Conservation (phyloP, 2,329 filamentous ascomycete species). For the Sporothrix sp. region DNA sequence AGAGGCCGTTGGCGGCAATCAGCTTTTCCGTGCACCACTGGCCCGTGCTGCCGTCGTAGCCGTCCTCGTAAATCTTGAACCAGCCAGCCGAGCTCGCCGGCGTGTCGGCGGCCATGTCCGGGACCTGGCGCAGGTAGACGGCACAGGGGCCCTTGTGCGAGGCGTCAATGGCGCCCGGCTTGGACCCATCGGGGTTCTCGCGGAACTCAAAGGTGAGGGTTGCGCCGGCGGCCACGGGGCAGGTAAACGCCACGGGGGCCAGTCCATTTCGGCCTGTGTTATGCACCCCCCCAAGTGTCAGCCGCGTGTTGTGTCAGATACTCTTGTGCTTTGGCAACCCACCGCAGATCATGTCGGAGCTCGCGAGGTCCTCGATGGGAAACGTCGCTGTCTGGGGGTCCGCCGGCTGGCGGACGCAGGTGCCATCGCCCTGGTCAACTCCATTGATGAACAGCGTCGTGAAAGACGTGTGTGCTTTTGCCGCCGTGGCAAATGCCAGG, state of each 20-base stretch:
- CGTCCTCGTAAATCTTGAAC: conserved; percentile 68
- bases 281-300: too few relatives aligned
- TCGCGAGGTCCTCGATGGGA: conserved; percentile 48
- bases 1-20: conserved; percentile 51
- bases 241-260: conserved; percentile 37
- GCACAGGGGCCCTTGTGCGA: conserved; percentile 61
- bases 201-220: conserved; percentile 60
- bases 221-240: conserved; percentile 40
- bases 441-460: conserved; percentile 55
- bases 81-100: conserved; percentile 53
- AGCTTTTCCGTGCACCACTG: conserved; percentile 65
- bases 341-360: conserved; percentile 63
- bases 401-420: conserved; percentile 58
- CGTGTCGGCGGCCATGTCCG: conserved; percentile 40
- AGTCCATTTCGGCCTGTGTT: conserved; percentile 35
- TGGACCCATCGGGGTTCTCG: conserved; percentile 44
- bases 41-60: conserved; percentile 44
- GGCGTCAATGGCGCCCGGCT: conserved; percentile 46
- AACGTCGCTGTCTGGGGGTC: conserved; percentile 41
- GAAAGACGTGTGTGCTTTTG: conserved; percentile 50
- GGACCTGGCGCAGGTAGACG: conserved; percentile 63
- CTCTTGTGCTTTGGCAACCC: conserved; percentile 22
- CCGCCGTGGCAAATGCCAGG: conserved; percentile 27
- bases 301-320: conserved; percentile 3
- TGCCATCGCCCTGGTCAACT: conserved; percentile 57